phyloP scores from a whole-genome alignment of 306 rosid genomes.

The Gastrolobium villosum region DNA sequence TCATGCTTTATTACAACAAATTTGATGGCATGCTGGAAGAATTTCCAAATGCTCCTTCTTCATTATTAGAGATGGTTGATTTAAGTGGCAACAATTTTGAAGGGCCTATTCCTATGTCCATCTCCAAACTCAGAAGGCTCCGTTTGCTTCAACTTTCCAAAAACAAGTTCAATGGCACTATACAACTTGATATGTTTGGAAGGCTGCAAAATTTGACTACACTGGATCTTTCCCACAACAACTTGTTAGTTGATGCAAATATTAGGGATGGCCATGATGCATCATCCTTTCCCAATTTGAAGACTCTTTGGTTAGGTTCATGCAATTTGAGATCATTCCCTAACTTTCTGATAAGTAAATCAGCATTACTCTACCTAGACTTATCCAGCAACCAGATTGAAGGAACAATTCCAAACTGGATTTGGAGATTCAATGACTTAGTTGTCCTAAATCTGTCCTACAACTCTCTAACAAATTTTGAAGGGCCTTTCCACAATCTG shows the following conservation, averaged over 20 bases:
- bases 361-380: neutral
- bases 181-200: neutral
- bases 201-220: constrained; percentile 2
- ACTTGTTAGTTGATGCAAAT: constrained; percentile 11
- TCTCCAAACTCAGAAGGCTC: constrained; percentile 6
- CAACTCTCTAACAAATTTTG: constrained; percentile 3
- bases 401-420: constrained; percentile 5
- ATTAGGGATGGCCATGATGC: neutral
- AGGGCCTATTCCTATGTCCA: constrained; percentile 37
- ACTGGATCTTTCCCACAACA: constrained; percentile 11
- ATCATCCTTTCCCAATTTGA: constrained; percentile 2
- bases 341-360: neutral
- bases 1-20: constrained; percentile 25
- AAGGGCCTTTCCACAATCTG: neutral
- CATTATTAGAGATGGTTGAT: constrained; percentile 26
- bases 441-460: neutral
- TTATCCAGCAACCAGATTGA: constrained; percentile 1
- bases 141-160: neutral
- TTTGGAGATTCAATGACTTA: neutral
- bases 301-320: neutral
- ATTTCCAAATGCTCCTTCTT: constrained; percentile 3
- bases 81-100: constrained; percentile 48
- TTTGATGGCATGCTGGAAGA: neutral
- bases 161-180: constrained; percentile 54
- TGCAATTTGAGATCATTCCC: constrained; percentile 27